A percentile compares a stretch with the other conserved stretches of the same genome.
Conservation (phyloP, 768 basidiomycete genomes). For the Panaeolus papilionaceus region DNA sequence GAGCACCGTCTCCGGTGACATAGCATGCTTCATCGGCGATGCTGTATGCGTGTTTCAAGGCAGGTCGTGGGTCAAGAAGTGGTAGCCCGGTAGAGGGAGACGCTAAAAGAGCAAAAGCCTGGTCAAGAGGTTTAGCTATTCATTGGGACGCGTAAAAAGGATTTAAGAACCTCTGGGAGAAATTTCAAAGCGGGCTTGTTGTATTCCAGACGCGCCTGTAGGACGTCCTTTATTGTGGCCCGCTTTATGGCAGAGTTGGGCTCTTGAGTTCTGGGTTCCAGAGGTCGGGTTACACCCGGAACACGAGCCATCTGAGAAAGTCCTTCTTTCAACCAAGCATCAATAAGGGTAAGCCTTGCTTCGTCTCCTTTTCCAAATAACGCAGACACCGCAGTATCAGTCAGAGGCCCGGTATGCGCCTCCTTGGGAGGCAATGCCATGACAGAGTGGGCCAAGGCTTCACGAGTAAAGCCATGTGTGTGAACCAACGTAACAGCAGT, state of each 20-base stretch:
- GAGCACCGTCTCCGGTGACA: constrained; percentile 55
- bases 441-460: constrained; percentile 69
- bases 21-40: constrained; percentile 79
- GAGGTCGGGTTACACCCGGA: constrained; percentile 9
- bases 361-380: constrained; percentile 76
- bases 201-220: constrained; percentile 61
- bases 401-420: constrained; percentile 63
- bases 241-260: not conserved
- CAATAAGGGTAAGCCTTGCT: constrained; percentile 67
- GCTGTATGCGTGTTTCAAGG: constrained; percentile 60
- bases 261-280: not conserved
- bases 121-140: not conserved
- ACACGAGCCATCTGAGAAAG: constrained; percentile 51
- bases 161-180: constrained; percentile 66
- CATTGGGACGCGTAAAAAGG: not conserved
- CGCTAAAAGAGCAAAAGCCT: constrained; percentile 79
- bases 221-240: constrained; percentile 52
- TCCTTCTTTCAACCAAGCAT: constrained; percentile 79
- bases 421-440: constrained; percentile 54
- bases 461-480: constrained; percentile 77
- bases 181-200: constrained; percentile 72
- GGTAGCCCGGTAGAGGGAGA: constrained; percentile 55
- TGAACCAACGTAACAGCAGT: constrained; percentile 68
- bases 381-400: constrained; percentile 72
- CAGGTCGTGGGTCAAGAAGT: constrained; percentile 65